Conservation (phyloP, 768 basidiomycete species). For the Suillus subluteus region DNA sequence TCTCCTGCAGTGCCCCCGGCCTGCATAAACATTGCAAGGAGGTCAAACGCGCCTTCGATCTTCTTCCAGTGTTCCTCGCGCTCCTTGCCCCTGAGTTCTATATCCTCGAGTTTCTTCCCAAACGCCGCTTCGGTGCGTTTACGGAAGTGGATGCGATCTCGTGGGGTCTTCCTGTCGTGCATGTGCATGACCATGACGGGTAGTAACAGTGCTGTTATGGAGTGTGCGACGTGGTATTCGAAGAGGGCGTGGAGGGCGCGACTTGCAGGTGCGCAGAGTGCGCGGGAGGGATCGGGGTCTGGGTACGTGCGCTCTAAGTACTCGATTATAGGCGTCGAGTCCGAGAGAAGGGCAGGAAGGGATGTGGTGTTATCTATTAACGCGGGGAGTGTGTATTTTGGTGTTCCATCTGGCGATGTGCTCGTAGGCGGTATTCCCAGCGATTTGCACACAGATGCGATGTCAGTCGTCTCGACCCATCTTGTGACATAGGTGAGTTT, state of each 20-base stretch:
- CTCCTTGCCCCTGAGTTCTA: conserved; percentile 21
- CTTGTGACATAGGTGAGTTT: conserved; percentile 29
- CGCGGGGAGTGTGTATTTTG: conserved; percentile 38
- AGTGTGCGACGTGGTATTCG: conserved; percentile 21
- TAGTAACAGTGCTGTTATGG: conserved; percentile 20
- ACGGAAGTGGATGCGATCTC: conserved; percentile 22
- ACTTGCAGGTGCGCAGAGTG: conserved; percentile 23
- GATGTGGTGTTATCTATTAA: conserved; percentile 25
- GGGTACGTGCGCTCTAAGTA: conserved; percentile 39
- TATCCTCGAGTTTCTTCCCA: conserved; percentile 15
- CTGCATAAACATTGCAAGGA: conserved; percentile 12
- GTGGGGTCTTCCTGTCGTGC: conserved; percentile 24
- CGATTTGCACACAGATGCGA: conserved; percentile 26
- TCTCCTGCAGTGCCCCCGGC: conserved; percentile 11
- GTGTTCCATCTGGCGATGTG: conserved; percentile 27
- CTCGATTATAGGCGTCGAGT: conserved; percentile 39
- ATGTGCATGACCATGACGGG: conserved; percentile 27
- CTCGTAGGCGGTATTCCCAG: conserved; percentile 32
- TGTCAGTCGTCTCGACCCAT: conserved; percentile 31
- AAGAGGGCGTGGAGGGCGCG: conserved; percentile 29
- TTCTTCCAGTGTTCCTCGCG: conserved; percentile 27
- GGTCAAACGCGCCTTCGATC: conserved; percentile 23
- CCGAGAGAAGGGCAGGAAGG: conserved; percentile 30
- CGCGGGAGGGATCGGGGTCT: conserved; percentile 16
- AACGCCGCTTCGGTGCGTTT: conserved; percentile 19